These are phyloP conservation scores for Nepenthes gracilis DNA, from an alignment of 148 eudicot species.

Conservation along the genomic window DNA sequence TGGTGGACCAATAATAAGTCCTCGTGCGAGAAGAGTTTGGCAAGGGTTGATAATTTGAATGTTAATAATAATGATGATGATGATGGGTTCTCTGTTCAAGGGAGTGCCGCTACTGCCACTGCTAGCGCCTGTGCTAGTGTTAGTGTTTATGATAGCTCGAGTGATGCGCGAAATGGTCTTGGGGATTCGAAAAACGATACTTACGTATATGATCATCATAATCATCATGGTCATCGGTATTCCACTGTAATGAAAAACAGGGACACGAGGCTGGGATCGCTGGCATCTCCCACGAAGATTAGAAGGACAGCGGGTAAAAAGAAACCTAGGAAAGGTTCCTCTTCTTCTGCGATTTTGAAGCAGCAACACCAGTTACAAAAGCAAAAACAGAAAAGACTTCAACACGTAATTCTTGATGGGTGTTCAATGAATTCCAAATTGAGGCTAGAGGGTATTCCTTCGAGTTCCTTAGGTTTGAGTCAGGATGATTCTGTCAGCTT, in stretches of 20 bases:
- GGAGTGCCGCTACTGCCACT: slow-evolving; percentile 21
- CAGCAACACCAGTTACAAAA: slow-evolving; percentile 13
- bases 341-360: slow-evolving; percentile 12
- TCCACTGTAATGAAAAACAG: slow-evolving; percentile 39
- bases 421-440: slow-evolving; percentile 18
- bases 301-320: slow-evolving; percentile 40
- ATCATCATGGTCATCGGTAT: slow-evolving; percentile 11
- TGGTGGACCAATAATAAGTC: slow-evolving; percentile 78
- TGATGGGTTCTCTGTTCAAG: slow-evolving; percentile 35
- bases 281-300: slow-evolving; percentile 32
- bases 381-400: slow-evolving; percentile 21
- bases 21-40: slow-evolving; percentile 54
- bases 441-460: slow-evolving; percentile 21
- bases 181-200: slow-evolving; percentile 63
- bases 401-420: slow-evolving; percentile 23
- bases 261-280: slow-evolving; percentile 28
- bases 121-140: slow-evolving; percentile 22
- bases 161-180: slow-evolving; percentile 53
- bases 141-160: slow-evolving; percentile 55
- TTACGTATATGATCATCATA: slow-evolving; percentile 31
- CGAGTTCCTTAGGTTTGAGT: slow-evolving; percentile 21
- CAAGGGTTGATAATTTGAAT: slow-evolving; percentile 26
- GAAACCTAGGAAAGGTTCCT: slow-evolving; percentile 31
- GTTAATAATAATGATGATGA: slow-evolving; percentile 15
- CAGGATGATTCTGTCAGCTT: slow-evolving; percentile 49